Evolutionary conservation across 2,329 filamentous ascomycete species (phyloP), one percentile per base, ranked within the genome.

Genomic region (Blumeria graminis): DNA sequence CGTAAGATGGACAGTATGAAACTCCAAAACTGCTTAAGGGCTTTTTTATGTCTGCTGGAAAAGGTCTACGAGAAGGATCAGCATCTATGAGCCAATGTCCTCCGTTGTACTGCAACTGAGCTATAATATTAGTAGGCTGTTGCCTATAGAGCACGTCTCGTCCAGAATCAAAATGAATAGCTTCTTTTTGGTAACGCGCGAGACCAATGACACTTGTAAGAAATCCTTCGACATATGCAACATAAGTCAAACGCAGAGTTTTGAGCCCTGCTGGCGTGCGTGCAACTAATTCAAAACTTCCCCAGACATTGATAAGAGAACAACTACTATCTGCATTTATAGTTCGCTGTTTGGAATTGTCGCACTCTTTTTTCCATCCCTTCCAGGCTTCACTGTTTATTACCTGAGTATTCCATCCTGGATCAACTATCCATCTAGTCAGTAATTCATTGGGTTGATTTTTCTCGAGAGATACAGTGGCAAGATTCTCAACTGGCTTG

Each of bases 211-310:
- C 46, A 51, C 46, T 51, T 18, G 46, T 51, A 34, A 51, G 46
- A 51, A 51, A 51, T 32, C 46, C 32, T 51, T 51, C 46, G 46
- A 32, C 18, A 51, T 51, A 51, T n/a, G 46, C 46, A 51, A 51
- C 46, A 6, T 32, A 13, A 32, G 46, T 33, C 32, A 51, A 32
- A 33, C 32, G 46, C 32, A 51, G 34, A 51, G 46, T 51, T 51
- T 13, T 51, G 18, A 51, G 46, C 14, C 46, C 46, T 13, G 18
- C 5, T 51, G 46, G 46, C 22, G 22, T 51, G 22, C 32, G 18
- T 51, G 46, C 46, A 34, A 51, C 18, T 34, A 51, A 51, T 34
- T n/a, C n/a, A n/a, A n/a, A n/a, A n/a, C n/a, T n/a, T n/a, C n/a
- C n/a, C n/a, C n/a, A n/a, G n/a, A n/a, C 46, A 33, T 11, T 51